Conservation (phyloP, 2,329 filamentous ascomycete species). For the Trichoderma sp. region DNA sequence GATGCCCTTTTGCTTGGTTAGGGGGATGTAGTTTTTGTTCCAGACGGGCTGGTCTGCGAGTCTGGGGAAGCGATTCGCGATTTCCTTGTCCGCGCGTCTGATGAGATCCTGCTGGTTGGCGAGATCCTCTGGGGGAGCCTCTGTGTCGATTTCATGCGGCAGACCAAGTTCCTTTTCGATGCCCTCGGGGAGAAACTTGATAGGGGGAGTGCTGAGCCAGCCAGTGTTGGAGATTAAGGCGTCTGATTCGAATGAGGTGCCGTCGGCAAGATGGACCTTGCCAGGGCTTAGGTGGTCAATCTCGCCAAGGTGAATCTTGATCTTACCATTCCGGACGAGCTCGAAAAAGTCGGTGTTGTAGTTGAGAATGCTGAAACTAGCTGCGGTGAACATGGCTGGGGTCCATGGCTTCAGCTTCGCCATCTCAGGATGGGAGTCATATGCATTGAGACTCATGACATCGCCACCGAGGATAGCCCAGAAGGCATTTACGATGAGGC, state of each 20-base stretch:
- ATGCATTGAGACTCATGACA: slow-evolving; percentile 51
- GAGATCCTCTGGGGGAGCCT: slow-evolving; percentile 28
- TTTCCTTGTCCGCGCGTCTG: slow-evolving; percentile 48
- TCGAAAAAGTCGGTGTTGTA: slow-evolving; percentile 58
- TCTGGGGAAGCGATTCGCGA: slow-evolving; percentile 51
- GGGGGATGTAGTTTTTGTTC: slow-evolving; percentile 44
- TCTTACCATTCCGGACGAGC: slow-evolving; percentile 49
- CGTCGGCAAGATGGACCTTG: slow-evolving; percentile 51
- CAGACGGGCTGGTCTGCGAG: slow-evolving; percentile 50
- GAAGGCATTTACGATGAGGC: slow-evolving; percentile 53
- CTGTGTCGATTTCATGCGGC: slow-evolving; percentile 36
- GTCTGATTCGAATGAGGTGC: slow-evolving; percentile 47
- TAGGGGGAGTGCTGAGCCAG: slow-evolving; percentile 52
- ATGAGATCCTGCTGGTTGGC: slow-evolving; percentile 38
- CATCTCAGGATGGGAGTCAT: slow-evolving; percentile 51
- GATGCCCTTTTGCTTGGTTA: slow-evolving; percentile 40
- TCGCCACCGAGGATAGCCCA: slow-evolving; percentile 58
- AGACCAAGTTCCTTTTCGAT: slow-evolving; percentile 48
- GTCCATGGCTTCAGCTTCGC: slow-evolving; percentile 54
- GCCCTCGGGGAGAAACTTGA: slow-evolving; percentile 50
- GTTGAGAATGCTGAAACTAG: slow-evolving; percentile 58
- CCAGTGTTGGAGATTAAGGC: slow-evolving; percentile 56
- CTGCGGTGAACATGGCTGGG: slow-evolving; percentile 50
- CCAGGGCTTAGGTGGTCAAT: slow-evolving; percentile 44
- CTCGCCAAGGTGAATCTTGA: slow-evolving; percentile 53